Conservation (phyloP, 2,329 filamentous ascomycete species). For the Colletotrichum musae region DNA sequence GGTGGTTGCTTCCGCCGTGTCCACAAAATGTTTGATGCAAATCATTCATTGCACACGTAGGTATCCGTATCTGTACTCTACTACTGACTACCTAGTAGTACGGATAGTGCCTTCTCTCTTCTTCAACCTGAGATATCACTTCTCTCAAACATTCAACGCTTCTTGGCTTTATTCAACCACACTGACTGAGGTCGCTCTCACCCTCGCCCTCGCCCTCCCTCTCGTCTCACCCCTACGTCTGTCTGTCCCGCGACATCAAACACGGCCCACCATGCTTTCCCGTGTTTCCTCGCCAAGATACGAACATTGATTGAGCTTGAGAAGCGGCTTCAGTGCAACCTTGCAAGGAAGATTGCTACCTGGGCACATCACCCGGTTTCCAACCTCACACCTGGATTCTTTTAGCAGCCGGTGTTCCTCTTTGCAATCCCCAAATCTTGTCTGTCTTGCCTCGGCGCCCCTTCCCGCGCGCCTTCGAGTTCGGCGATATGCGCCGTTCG, state of each 20-base stretch:
- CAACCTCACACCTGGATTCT: constrained; percentile 8
- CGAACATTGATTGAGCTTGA: background rate
- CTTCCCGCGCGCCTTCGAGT: constrained; percentile 29
- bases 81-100: too few species aligned
- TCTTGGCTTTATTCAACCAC: background rate
- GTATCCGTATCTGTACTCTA: background rate
- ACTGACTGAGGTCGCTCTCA: background rate
- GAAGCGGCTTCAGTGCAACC: background rate
- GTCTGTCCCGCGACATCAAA: background rate
- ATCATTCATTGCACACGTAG: constrained; percentile 14
- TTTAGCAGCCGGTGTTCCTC: background rate
- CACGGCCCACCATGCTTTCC: background rate
- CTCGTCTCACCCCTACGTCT: background rate
- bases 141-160: constrained; percentile 10
- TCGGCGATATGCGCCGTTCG: constrained; percentile 34
- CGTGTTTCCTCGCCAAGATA: background rate
- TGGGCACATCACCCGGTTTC: background rate
- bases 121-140: constrained; percentile 15
- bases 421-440: constrained; percentile 28
- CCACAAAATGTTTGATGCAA: constrained; percentile 31
- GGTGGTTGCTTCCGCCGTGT: constrained; percentile 5
- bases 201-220: background rate
- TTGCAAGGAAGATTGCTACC: background rate
- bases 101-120: background rate
- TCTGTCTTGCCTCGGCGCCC: constrained; percentile 26